Base-by-base conservation (phyloP, 768 basidiomycete species). In the Lentinula detonsa region DNA sequence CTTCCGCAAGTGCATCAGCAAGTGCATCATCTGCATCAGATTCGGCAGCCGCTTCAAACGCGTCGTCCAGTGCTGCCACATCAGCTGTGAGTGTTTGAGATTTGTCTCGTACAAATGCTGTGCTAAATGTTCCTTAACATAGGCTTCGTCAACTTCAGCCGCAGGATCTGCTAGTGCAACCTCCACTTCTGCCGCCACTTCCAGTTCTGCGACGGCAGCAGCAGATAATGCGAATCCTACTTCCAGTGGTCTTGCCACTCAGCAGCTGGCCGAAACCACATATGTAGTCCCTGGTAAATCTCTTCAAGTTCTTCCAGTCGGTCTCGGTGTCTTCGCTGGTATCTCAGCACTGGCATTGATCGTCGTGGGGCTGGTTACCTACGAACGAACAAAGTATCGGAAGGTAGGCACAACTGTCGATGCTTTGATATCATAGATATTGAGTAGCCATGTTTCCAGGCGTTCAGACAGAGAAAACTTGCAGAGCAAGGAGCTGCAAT, bases 371-470 rank as follows among this genome's bases (percentile, higher is more conserved):
- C 76, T 93, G 71, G 92, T 95, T 64, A 93, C 91, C 5, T 92
- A 87, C 68, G 92, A 95, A 78, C 84, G 94, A 51, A 85, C 91
- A 28, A 90, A 88, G 73, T 92, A 92, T 70, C 87, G 91, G 77
- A 90, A 85, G 81, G 91, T 90, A 62, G 60, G 82, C 18, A 75
- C 55, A 16, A 6, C 28, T 57, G 37, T 33, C 33, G 23, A 16
- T 6, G 53, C 55, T 51, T 28, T n/a, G 39, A 61, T 62, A n/a
- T n/a, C 49, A 42, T 48, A 13, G n/a, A 8, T 65, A 42, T 64
- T 48, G 23, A 45, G 45, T 56, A 7, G 15, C 53, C 28, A 8
- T 65, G 28, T 54, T 18, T 63, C 40, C 64, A 91, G 90, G 80
- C 83, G 62, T 93, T 91, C 83, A 80, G 90, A 65, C 80, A 84